These are phyloP conservation scores for Corylus americana DNA, from an alignment of 306 rosid genomes.

Conservation along the genomic window DNA sequence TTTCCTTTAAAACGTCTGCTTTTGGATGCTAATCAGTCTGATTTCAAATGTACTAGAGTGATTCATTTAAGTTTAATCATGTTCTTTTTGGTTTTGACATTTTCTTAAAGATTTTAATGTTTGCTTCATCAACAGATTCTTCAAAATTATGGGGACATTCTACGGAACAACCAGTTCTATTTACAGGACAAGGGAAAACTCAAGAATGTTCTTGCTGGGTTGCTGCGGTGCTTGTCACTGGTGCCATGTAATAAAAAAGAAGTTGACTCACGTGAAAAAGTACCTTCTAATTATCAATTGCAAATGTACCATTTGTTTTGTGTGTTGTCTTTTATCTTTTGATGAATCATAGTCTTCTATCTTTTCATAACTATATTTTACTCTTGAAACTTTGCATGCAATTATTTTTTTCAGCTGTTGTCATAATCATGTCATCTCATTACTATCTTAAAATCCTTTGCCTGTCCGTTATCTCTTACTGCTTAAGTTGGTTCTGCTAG, in stretches of 20 bases:
- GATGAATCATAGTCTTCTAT: too few relatives aligned
- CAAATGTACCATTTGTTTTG: slow-evolving; percentile 15
- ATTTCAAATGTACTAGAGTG: not conserved
- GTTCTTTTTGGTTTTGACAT: slow-evolving; percentile 12
- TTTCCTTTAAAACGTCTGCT: not conserved
- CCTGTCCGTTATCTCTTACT: not conserved
- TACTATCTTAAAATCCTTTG: not conserved
- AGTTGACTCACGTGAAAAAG: slow-evolving; percentile 55
- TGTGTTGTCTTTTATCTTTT: slow-evolving; percentile 3
- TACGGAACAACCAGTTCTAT: slow-evolving; percentile 62
- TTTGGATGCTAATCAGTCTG: not conserved
- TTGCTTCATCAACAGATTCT: slow-evolving; percentile 64
- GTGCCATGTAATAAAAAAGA: slow-evolving; percentile 70
- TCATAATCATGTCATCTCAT: not conserved
- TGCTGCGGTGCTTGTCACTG: slow-evolving; percentile 74
- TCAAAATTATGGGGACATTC: slow-evolving; percentile 71
- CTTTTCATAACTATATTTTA: slow-evolving; percentile 12
- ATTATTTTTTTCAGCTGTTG: not conserved
- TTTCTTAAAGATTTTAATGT: slow-evolving; percentile 13
- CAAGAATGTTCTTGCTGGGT: slow-evolving; percentile 64
- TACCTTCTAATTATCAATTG: slow-evolving; percentile 31
- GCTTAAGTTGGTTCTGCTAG: not conserved
- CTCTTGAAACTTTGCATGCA: not conserved
- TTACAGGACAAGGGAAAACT: slow-evolving; percentile 75
- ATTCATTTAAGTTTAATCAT: not conserved